These are phyloP conservation scores for Mortierella sp. DNA, from an alignment of 371 early-diverging fungal genomes.

Conservation along the genomic window DNA sequence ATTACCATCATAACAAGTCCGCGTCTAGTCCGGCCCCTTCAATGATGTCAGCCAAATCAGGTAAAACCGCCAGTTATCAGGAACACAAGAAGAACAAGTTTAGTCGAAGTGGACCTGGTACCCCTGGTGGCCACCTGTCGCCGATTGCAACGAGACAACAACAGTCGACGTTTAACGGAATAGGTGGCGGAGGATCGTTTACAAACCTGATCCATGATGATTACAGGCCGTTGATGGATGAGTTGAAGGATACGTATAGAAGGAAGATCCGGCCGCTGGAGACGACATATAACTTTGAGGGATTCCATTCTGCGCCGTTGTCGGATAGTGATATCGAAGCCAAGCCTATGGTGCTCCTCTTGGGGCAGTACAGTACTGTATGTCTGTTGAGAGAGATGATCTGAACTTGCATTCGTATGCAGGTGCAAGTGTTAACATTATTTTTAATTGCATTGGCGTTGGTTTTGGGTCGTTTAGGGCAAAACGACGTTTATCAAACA, in stretches of 20 bases:
- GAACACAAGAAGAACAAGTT: slow-evolving; percentile 47
- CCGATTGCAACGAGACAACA: neutral
- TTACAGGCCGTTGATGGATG: slow-evolving; percentile 76
- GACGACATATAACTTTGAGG: slow-evolving; percentile 84
- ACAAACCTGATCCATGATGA: slow-evolving; percentile 60
- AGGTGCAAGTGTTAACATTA: neutral
- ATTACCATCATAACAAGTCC: neutral
- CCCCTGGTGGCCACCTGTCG: neutral
- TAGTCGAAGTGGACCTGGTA: neutral
- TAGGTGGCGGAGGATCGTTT: slow-evolving; percentile 44
- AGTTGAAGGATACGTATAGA: slow-evolving; percentile 78
- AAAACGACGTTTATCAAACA: slow-evolving; percentile 91
- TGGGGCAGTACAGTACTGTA: slow-evolving; percentile 90
- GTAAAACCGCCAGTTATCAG: slow-evolving; percentile 16
- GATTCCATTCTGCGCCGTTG: slow-evolving; percentile 84
- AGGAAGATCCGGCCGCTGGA: slow-evolving; percentile 83
- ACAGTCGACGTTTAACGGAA: slow-evolving; percentile 17
- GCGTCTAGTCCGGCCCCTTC: slow-evolving; percentile 33
- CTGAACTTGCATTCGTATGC: neutral
- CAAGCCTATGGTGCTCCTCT: slow-evolving; percentile 85
- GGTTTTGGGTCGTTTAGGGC: slow-evolving; percentile 60
- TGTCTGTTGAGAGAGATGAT: neutral
- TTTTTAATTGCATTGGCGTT: neutral
- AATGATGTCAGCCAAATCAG: slow-evolving; percentile 26
- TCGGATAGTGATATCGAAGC: slow-evolving; percentile 87